Conservation (phyloP, 192 early-diverging fungal genomes). For the Rhizophagus clarus region DNA sequence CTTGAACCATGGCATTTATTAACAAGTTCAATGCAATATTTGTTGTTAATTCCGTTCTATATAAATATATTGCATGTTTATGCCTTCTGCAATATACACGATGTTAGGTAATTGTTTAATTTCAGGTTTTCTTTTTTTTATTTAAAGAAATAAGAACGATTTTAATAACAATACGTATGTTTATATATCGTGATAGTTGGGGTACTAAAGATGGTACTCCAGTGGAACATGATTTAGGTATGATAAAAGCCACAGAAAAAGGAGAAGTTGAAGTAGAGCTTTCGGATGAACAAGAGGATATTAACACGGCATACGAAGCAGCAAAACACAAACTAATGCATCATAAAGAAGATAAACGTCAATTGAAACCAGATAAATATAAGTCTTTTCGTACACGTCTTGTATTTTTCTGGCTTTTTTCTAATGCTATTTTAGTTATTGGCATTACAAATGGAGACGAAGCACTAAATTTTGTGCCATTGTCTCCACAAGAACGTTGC, state of each 20-base stretch:
- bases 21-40: constrained; percentile 70
- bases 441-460: constrained; percentile 57
- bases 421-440: constrained; percentile 68
- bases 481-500: no score
- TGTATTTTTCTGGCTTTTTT: constrained; percentile 77
- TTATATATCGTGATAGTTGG: constrained; percentile 69
- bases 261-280: constrained; percentile 50
- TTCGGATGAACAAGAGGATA: constrained; percentile 44
- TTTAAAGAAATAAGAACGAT: neutral
- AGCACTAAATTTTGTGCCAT: neutral
- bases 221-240: constrained; percentile 46
- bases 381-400: constrained; percentile 78
- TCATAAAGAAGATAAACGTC: constrained; percentile 49
- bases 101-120: constrained; percentile 45
- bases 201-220: constrained; percentile 83
- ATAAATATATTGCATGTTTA: constrained; percentile 68
- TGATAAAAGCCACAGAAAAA: constrained; percentile 29
- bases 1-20: constrained; percentile 83
- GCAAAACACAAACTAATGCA: constrained; percentile 63
- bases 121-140: neutral
- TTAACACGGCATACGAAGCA: constrained; percentile 51
- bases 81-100: constrained; percentile 62
- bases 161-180: constrained; percentile 34
- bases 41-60: constrained; percentile 76
- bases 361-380: constrained; percentile 73